These are phyloP conservation scores for Kokia cookei DNA, from an alignment of 441 rosid genomes.

Conservation along the genomic window DNA sequence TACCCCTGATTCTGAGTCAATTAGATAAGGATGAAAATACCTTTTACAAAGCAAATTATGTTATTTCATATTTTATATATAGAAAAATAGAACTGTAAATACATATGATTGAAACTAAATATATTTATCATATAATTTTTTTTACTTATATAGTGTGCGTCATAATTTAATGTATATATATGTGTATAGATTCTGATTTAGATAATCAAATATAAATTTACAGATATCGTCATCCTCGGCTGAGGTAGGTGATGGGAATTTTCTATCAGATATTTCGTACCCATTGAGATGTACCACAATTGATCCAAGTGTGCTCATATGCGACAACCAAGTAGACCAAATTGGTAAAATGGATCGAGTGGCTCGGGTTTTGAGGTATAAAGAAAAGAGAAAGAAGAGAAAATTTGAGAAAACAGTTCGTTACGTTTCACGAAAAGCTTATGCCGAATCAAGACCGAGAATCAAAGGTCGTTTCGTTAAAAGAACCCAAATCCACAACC, in stretches of 20 bases:
- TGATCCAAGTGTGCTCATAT: slow-evolving; percentile 15
- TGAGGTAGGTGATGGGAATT: slow-evolving; percentile 29
- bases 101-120: no score
- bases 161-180: no score
- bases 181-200: no score
- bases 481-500: slow-evolving; percentile 35
- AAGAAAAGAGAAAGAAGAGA: slow-evolving; percentile 72
- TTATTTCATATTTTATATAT: no score
- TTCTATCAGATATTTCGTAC: slow-evolving; percentile 37
- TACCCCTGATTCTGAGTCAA: no score
- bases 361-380: slow-evolving; percentile 63
- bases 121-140: no score
- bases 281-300: slow-evolving; percentile 28
- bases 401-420: slow-evolving; percentile 71
- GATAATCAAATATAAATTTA: background rate
- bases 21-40: no score
- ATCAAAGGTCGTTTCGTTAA: slow-evolving; percentile 70
- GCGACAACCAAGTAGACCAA: slow-evolving; percentile 16
- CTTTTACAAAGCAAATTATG: no score
- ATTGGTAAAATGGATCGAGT: slow-evolving; percentile 44
- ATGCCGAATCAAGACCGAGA: slow-evolving; percentile 67
- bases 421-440: slow-evolving; percentile 67
- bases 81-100: no score
- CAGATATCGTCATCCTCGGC: slow-evolving; percentile 55
- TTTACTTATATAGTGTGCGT: background rate